Evolutionary conservation across 192 early-diverging fungal species (phyloP).

Genomic region (Dissophora globulifera): DNA sequence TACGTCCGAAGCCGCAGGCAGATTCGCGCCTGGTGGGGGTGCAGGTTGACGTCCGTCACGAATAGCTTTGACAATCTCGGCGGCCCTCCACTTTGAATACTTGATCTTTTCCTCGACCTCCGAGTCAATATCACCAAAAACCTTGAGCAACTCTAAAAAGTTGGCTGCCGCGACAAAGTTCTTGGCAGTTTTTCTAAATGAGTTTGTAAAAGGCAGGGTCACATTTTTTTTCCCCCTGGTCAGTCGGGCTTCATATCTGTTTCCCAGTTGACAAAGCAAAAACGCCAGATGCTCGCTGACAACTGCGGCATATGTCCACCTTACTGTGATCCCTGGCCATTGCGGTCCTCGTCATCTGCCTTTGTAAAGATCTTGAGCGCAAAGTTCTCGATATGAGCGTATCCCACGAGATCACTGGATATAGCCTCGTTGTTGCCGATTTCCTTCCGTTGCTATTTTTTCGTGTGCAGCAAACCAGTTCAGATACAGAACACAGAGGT

Average conservation of each 20-base stretch:
- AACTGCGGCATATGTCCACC: neutral
- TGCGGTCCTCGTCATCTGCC: slow-evolving; percentile 93
- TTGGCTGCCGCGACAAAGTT: slow-evolving; percentile 89
- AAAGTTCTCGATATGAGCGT: slow-evolving; percentile 89
- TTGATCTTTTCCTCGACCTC: slow-evolving; percentile 89
- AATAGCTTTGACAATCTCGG: slow-evolving; percentile 92
- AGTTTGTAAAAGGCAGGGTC: neutral
- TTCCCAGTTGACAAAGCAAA: neutral
- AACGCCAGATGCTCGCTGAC: neutral
- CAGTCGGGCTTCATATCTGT: too few relatives aligned
- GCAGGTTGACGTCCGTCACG: slow-evolving; percentile 82
- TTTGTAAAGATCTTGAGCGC: slow-evolving; percentile 87
- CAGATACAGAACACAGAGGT: too few relatives aligned
- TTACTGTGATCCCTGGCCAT: slow-evolving; percentile 83
- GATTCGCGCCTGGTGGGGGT: slow-evolving; percentile 64
- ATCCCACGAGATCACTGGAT: slow-evolving; percentile 78
- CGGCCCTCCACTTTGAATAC: slow-evolving; percentile 96
- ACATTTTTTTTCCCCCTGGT: too few relatives aligned
- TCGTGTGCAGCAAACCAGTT: too few relatives aligned
- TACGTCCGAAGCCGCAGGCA: slow-evolving; percentile 11
- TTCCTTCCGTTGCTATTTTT: slow-evolving; percentile 78
- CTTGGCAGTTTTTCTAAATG: slow-evolving; percentile 83
- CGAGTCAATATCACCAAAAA: slow-evolving; percentile 80
- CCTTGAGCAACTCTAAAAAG: slow-evolving; percentile 88
- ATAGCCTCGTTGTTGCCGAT: slow-evolving; percentile 75